These are phyloP conservation scores for Rhynchospora pubera DNA, from an alignment of 176 grass and related monocot genomes.

Conservation along the genomic window DNA sequence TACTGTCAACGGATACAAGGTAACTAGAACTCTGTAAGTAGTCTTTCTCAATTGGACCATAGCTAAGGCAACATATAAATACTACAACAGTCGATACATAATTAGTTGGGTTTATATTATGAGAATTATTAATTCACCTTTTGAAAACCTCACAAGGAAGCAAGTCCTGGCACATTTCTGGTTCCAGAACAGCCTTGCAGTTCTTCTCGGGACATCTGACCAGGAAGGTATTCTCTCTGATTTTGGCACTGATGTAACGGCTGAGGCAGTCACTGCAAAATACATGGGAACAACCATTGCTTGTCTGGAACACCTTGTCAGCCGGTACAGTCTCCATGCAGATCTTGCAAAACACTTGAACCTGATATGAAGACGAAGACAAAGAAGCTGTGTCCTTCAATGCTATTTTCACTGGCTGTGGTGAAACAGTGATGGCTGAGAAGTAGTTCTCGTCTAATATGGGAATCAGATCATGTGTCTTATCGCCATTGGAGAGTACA, in stretches of 20 bases:
- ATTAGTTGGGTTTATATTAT: not conserved
- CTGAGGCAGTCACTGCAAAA: slow-evolving; percentile 48
- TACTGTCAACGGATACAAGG: no score
- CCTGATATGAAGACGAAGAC: not conserved
- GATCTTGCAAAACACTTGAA: slow-evolving; percentile 40
- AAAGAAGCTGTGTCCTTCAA: not conserved
- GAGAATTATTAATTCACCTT: not conserved
- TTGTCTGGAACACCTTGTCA: slow-evolving; percentile 10
- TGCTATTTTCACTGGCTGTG: not conserved
- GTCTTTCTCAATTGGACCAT: not conserved
- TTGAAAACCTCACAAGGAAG: not conserved
- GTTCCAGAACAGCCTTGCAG: slow-evolving; percentile 25
- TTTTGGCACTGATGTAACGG: slow-evolving; percentile 36
- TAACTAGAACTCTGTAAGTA: no score
- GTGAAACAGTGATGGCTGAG: not conserved
- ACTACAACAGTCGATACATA: not conserved
- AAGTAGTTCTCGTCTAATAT: slow-evolving; percentile 68
- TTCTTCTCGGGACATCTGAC: slow-evolving; percentile 46
- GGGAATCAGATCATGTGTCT: slow-evolving; percentile 39
- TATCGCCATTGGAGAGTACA: slow-evolving; percentile 21
- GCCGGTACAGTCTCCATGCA: slow-evolving; percentile 45
- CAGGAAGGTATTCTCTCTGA: slow-evolving; percentile 25
- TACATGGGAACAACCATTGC: slow-evolving; percentile 38
- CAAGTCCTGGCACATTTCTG: slow-evolving; percentile 5
- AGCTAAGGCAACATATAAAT: not conserved